Conservation (phyloP, 2,329 filamentous ascomycete species). For the Didymella segeticola region DNA sequence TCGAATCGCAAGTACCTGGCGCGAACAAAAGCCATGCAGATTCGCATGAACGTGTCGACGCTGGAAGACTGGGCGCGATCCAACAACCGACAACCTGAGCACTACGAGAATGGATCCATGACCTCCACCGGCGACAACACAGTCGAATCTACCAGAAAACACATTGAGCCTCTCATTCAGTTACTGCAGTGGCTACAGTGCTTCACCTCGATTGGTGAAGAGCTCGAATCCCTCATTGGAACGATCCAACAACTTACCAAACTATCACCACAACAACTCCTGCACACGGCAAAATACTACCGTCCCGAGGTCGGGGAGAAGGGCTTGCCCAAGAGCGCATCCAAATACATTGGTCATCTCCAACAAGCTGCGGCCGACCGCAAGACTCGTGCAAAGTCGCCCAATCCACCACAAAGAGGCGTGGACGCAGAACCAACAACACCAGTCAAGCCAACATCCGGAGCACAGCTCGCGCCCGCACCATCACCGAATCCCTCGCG, state of each 20-base stretch:
- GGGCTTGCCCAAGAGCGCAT: slow-evolving; percentile 82
- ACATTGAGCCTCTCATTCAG: slow-evolving; percentile 90
- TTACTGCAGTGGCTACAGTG: slow-evolving; percentile 97
- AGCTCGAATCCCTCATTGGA: slow-evolving; percentile 84
- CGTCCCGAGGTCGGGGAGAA: slow-evolving; percentile 95
- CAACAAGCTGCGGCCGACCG: slow-evolving; percentile 72
- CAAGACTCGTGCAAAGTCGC: slow-evolving; percentile 46
- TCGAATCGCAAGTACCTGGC: slow-evolving; percentile 93
- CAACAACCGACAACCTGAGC: slow-evolving; percentile 93
- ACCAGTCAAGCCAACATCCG: slow-evolving; percentile 36
- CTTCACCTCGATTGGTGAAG: slow-evolving; percentile 91
- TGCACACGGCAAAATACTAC: slow-evolving; percentile 92
- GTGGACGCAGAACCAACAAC: slow-evolving; percentile 40
- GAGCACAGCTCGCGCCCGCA: slow-evolving; percentile 28
- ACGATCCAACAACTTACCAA: slow-evolving; percentile 89
- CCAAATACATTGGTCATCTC: slow-evolving; percentile 82
- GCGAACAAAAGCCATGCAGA: slow-evolving; percentile 98
- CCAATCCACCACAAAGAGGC: slow-evolving; percentile 47
- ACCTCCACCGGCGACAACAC: slow-evolving; percentile 85
- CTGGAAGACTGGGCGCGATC: slow-evolving; percentile 94
- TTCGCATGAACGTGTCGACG: slow-evolving; percentile 96
- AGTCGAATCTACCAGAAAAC: slow-evolving; percentile 80
- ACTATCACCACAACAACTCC: slow-evolving; percentile 83
- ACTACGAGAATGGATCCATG: slow-evolving; percentile 92
- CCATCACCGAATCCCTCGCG: slow-evolving; percentile 42